Evolutionary conservation across 768 basidiomycete species (phyloP), one percentile per base, ranked within the genome.

Genomic region (Tulasnella sp.): DNA sequence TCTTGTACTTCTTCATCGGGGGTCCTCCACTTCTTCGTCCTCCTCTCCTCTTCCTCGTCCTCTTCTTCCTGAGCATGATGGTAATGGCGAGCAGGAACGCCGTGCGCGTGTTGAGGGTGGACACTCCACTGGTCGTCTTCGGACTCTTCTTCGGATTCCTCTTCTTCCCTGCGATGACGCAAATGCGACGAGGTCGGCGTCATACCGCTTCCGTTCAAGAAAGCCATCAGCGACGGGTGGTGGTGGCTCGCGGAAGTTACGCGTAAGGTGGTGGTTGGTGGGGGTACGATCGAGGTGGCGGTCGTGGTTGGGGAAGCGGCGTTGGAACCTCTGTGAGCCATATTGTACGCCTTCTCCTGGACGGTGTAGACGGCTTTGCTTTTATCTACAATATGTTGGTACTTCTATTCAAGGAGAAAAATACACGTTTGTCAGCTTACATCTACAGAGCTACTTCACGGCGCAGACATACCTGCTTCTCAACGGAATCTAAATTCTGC

Each of bases 1-100:
- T 81, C 72, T 83, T 82, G 31, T 76, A 42, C 74, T 82, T 83
- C 48, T 82, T 82, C 73, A 64, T 78, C 20, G 81, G 82, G 18
- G 82, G 82, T 80, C 60, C 44, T 48, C 76, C 16, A 58, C 48
- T 48, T 82, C 79, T 34, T 40, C 46, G 2, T 73, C 81, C 41
- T 77, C 79, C 8, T 81, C 81, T 73, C 82, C 46, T 83, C 82
- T 7, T 76, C 75, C 50, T 80, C 81, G 7, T 76, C 78, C 69
- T 80, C 69, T 6, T 69, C 31, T 8, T 69, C 64, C n/a, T 69
- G 28, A 1, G 3, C 3, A 7, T 37, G 31, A 12, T 64, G 31
- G 8, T 31, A 44, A 37, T 73, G 72, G 6, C 72, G 72, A 6
- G 6, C 31, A 0, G 50, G 60, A 54, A 31, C 81, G 16, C 54